A percentile compares a stretch with the other conserved stretches of the same genome.
Evolutionary conservation across 2,329 filamentous ascomycete species (phyloP).

Genomic region (Fusarium sp.): DNA sequence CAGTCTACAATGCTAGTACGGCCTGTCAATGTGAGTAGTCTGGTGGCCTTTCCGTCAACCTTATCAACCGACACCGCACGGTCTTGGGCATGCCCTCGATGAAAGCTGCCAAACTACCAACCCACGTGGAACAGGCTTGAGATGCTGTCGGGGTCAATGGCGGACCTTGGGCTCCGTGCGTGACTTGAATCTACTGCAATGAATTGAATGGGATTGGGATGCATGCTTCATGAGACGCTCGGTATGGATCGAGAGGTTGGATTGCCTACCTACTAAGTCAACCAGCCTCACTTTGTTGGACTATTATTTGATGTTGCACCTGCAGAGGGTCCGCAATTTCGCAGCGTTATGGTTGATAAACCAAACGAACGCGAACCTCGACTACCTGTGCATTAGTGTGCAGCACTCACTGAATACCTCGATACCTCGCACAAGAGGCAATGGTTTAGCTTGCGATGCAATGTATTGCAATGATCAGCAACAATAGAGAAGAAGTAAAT

Average conservation of each 20-base stretch:
- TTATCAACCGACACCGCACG: conserved; percentile 32
- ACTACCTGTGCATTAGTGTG: conserved; percentile 8
- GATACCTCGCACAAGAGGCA: conserved; percentile 1
- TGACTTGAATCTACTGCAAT: background rate
- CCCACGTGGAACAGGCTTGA: conserved; percentile 24
- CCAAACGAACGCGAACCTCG: background rate
- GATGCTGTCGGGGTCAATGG: conserved; percentile 12
- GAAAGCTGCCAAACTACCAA: conserved; percentile 9
- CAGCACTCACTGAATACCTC: background rate
- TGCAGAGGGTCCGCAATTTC: conserved; percentile 8
- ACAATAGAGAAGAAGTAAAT: conserved; percentile 4
- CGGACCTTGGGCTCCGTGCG: conserved; percentile 9
- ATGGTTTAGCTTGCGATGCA: conserved; percentile 21
- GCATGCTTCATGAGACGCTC: background rate
- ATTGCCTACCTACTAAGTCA: background rate
- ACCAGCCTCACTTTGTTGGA: conserved; percentile 12
- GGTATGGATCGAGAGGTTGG: background rate
- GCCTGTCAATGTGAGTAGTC: background rate
- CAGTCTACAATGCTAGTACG: background rate
- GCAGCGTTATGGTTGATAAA: background rate
- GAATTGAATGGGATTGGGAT: background rate
- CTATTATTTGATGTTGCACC: background rate
- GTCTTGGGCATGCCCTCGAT: conserved; percentile 22
- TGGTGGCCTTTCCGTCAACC: background rate
- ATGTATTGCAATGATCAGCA: background rate